Percentiles rank a stretch among this genome's conserved stretches.
Evolutionary conservation across 2,329 filamentous ascomycete species (phyloP).

Genomic region (Ascochyta clinopodiicola): DNA sequence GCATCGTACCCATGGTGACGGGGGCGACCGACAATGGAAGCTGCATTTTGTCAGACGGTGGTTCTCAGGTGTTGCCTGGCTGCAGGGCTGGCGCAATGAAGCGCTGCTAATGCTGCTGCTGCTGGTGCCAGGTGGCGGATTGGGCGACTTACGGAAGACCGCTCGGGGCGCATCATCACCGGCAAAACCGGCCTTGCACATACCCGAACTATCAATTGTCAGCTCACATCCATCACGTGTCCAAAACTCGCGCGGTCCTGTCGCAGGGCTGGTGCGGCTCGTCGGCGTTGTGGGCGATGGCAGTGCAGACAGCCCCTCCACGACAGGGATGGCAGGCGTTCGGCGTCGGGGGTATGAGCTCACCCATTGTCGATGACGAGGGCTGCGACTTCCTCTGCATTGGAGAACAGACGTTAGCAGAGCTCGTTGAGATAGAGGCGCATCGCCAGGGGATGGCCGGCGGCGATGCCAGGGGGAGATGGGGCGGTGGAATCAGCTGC

Average conservation of each 20-base stretch:
- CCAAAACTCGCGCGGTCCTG: slow-evolving; percentile 31
- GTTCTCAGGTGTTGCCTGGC: slow-evolving; percentile 16
- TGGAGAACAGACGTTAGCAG: slow-evolving; percentile 43
- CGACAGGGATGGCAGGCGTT: slow-evolving; percentile 44
- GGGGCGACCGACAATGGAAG: slow-evolving; percentile 99
- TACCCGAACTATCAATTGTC: slow-evolving; percentile 82
- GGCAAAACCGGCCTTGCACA: slow-evolving; percentile 99
- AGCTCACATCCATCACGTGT: slow-evolving; percentile 41
- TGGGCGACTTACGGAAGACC: slow-evolving; percentile 92
- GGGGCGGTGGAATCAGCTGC: slow-evolving; percentile 52
- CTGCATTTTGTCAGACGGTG: slow-evolving; percentile 58
- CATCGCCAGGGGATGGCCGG: slow-evolving; percentile 25
- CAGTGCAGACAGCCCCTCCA: slow-evolving; percentile 46
- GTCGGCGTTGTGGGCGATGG: slow-evolving; percentile 32
- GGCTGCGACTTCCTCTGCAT: slow-evolving; percentile 98
- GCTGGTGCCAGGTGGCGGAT: slow-evolving; percentile 16
- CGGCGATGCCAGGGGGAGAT: slow-evolving; percentile 13
- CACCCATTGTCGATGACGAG: slow-evolving; percentile 99
- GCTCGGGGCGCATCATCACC: slow-evolving; percentile 99
- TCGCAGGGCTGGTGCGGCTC: slow-evolving; percentile 29
- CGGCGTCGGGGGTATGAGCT: slow-evolving; percentile 59
- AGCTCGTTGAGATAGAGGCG: slow-evolving; percentile 41
- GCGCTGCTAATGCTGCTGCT: slow-evolving; percentile 16
- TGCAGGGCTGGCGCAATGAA: slow-evolving; percentile 9
- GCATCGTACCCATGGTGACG: slow-evolving; percentile 96